Conservation (phyloP, 2,329 filamentous ascomycete genomes). For the Periconia macrospinosa region DNA sequence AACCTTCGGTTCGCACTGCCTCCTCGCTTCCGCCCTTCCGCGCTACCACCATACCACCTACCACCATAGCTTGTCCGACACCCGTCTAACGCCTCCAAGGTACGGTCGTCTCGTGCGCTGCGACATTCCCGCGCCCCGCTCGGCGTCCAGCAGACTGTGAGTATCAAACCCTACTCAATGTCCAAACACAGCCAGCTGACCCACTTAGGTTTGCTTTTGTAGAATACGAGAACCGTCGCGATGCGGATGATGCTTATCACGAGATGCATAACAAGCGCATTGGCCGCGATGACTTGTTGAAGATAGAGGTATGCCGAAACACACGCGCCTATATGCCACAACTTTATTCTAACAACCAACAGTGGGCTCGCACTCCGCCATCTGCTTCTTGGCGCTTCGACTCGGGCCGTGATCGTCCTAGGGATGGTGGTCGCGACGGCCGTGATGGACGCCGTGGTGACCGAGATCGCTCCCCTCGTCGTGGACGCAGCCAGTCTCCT, state of each 20-base stretch:
- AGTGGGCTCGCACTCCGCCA: slow-evolving; percentile 98
- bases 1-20: slow-evolving; percentile 26
- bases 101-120: slow-evolving; percentile 98
- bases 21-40: slow-evolving; percentile 30
- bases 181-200: slow-evolving; percentile 18
- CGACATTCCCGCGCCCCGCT: slow-evolving; percentile 95
- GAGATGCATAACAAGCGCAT: slow-evolving; percentile 99
- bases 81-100: slow-evolving; percentile 60
- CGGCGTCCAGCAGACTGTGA: slow-evolving; percentile 92
- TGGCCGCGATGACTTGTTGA: slow-evolving; percentile 89
- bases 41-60: slow-evolving; percentile 9
- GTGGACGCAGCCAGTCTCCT: slow-evolving; percentile 51
- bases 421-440: slow-evolving; percentile 60
- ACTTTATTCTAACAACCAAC: slow-evolving; percentile 19
- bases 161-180: slow-evolving; percentile 52
- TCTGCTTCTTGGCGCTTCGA: slow-evolving; percentile 99
- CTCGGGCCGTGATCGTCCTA: slow-evolving; percentile 59
- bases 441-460: slow-evolving; percentile 62
- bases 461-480: slow-evolving; percentile 61
- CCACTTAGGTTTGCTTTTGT: slow-evolving; percentile 84
- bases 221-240: slow-evolving; percentile 96
- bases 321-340: neutral
- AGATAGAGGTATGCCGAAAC: slow-evolving; percentile 78
- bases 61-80: slow-evolving; percentile 10
- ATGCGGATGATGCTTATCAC: slow-evolving; percentile 98